These are phyloP conservation scores for Phytophthora constricta DNA, from an alignment of 352 stramenopile species.

Conservation along the genomic window DNA sequence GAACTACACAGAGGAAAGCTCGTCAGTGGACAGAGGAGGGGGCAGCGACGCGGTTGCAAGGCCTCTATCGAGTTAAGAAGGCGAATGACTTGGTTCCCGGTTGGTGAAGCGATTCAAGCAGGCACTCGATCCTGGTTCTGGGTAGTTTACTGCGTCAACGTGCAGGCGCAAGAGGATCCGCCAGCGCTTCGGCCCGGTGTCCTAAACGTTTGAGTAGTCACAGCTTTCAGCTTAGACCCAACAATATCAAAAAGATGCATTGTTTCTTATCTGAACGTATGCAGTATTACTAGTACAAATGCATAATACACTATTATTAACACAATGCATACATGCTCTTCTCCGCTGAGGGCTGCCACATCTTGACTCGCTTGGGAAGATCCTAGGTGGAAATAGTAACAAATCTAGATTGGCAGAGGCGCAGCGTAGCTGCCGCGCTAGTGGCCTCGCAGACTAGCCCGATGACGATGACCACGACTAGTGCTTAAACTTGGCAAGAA, in stretches of 20 bases:
- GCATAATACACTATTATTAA: no score
- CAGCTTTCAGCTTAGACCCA: not conserved
- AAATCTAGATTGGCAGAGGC: no score
- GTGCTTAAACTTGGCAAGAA: no score
- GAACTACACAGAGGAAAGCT: slow-evolving; percentile 3
- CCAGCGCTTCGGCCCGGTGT: slow-evolving; percentile 36
- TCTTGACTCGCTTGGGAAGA: no score
- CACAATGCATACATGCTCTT: no score
- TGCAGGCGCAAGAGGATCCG: slow-evolving; percentile 60
- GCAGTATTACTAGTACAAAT: no score
- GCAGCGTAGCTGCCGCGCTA: no score
- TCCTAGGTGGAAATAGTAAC: no score
- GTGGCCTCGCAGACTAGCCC: no score
- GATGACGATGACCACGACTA: no score
- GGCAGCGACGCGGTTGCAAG: slow-evolving; percentile 57
- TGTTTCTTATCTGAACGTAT: not conserved
- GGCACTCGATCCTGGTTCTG: slow-evolving; percentile 51
- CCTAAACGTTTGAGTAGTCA: slow-evolving; percentile 29
- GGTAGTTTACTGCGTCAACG: slow-evolving; percentile 81
- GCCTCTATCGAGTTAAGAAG: slow-evolving; percentile 58
- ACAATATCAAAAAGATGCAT: not conserved
- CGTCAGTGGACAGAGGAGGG: slow-evolving; percentile 55
- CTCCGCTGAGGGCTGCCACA: no score
- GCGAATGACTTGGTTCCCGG: slow-evolving; percentile 47
- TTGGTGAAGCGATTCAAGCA: slow-evolving; percentile 63